Conservation (phyloP, 116 monocot species). For the Iris pallida region DNA sequence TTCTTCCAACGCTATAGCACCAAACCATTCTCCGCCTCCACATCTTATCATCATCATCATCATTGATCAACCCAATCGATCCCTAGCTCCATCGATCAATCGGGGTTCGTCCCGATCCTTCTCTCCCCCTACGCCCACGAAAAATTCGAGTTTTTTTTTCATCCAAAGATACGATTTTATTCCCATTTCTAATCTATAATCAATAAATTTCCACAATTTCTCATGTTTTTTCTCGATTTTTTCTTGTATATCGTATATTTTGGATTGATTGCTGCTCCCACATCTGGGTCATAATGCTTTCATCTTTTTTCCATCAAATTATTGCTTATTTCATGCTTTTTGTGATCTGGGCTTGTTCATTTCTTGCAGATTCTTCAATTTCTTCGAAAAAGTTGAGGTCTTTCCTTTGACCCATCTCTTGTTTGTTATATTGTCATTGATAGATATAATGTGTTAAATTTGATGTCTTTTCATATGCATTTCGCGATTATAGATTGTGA, state of each 20-base stretch:
- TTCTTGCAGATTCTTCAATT: background rate
- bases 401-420: background rate
- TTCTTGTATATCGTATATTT: background rate
- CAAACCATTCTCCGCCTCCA: constrained; percentile 5
- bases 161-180: too few relatives aligned
- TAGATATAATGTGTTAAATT: too few relatives aligned
- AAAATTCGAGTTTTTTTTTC: too few relatives aligned
- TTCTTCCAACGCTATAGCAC: background rate
- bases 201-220: background rate
- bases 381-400: background rate
- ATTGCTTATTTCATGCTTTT: background rate
- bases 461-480: too few relatives aligned
- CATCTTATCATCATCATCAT: background rate
- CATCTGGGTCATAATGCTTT: constrained; percentile 1
- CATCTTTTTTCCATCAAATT: background rate
- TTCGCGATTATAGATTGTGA: background rate
- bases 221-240: background rate
- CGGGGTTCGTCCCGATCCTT: constrained; percentile 6
- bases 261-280: background rate
- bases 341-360: background rate
- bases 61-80: constrained; percentile 1
- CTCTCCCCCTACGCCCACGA: background rate
- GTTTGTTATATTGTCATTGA: background rate
- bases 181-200: background rate
- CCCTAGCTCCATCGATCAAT: background rate